A percentile compares a stretch with the other conserved stretches of the same genome.
Evolutionary conservation across 257 asterid genomes (phyloP).

Genomic region (Solanum virginianum): DNA sequence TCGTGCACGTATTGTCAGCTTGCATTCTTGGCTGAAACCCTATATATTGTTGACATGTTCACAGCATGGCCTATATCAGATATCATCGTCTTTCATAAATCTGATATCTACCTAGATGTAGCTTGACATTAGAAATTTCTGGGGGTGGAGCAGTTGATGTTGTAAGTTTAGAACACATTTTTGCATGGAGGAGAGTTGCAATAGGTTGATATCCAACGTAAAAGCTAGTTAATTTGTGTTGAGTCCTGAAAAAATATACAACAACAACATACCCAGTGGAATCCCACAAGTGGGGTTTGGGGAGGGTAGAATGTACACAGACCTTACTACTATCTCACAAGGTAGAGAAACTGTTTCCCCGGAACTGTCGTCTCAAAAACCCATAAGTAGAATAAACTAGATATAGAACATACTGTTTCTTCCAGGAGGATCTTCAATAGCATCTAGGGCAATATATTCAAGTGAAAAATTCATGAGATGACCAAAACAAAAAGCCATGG

Average conservation of each 20-base stretch:
- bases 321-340: no score
- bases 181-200: not conserved
- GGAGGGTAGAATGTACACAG: no score
- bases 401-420: not conserved
- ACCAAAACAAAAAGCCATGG: slow-evolving; percentile 3
- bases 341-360: no score
- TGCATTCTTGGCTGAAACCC: not conserved
- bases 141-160: not conserved
- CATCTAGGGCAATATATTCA: not conserved
- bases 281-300: no score
- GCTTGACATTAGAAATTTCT: not conserved
- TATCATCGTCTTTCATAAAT: not conserved
- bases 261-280: no score
- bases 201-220: not conserved
- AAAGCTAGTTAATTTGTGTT: not conserved
- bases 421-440: not conserved
- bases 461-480: slow-evolving; percentile 2
- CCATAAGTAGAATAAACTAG: no score
- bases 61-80: not conserved
- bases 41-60: not conserved
- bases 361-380: no score
- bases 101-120: not conserved
- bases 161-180: not conserved
- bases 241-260: not conserved
- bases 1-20: not conserved